Conservation (phyloP, 1,284 basidiomycete genomes). For the Pseudomicrostroma phylloplanum region DNA sequence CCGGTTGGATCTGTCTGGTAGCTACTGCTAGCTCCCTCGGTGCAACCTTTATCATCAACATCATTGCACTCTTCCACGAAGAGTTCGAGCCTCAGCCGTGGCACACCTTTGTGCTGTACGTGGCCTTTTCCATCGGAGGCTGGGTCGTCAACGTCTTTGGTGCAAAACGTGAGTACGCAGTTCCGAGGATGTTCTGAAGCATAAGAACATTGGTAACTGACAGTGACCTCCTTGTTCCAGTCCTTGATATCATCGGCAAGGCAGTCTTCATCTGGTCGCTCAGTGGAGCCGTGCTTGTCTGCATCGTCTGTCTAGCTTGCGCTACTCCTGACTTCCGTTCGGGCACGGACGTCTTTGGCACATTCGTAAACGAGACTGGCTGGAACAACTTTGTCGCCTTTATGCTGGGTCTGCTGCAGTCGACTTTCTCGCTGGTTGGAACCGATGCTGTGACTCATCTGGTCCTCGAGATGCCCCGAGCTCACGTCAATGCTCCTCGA, state of each 20-base stretch:
- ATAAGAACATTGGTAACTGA: not conserved
- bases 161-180: conserved; percentile 10
- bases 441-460: conserved; percentile 47
- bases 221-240: not conserved
- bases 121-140: conserved; percentile 27
- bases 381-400: conserved; percentile 55
- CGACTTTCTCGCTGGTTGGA: conserved; percentile 47
- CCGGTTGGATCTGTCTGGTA: conserved; percentile 52
- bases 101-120: conserved; percentile 40
- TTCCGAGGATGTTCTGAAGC: not conserved
- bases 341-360: conserved; percentile 53
- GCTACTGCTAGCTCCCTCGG: conserved; percentile 41
- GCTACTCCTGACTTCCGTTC: conserved; percentile 50
- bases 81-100: conserved; percentile 41
- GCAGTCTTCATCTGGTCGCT: conserved; percentile 45
- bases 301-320: conserved; percentile 51
- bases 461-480: conserved; percentile 63
- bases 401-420: conserved; percentile 54
- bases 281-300: conserved; percentile 50
- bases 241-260: conserved; percentile 28
- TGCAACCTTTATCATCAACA: conserved; percentile 50
- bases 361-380: conserved; percentile 53
- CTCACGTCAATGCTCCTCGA: conserved; percentile 58
- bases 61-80: conserved; percentile 49
- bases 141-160: conserved; percentile 40